These are phyloP conservation scores for Barnettozyma sucrosica DNA, from an alignment of 805 yeast species.

Conservation along the genomic window DNA sequence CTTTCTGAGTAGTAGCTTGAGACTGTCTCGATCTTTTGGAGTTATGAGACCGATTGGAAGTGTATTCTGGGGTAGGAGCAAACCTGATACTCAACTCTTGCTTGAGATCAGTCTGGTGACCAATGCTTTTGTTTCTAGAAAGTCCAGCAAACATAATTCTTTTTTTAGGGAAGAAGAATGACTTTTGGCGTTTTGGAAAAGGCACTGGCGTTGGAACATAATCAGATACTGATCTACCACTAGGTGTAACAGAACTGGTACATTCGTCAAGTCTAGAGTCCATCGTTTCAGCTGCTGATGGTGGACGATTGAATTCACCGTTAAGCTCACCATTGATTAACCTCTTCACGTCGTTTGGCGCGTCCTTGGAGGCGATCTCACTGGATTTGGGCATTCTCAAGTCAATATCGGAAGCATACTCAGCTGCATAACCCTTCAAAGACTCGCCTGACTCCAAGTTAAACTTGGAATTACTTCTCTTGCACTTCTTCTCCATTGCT, in stretches of 20 bases:
- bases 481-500: background rate
- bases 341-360: constrained; percentile 11
- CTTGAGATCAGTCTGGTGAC: background rate
- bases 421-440: constrained; percentile 17
- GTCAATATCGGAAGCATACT: constrained; percentile 10
- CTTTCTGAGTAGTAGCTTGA: background rate
- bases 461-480: constrained; percentile 3
- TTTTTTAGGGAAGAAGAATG: constrained; percentile 1
- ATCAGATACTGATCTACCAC: constrained; percentile 8
- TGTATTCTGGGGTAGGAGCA: constrained; percentile 17
- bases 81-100: constrained; percentile 13
- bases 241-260: constrained; percentile 4
- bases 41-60: background rate
- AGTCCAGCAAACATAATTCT: constrained; percentile 1
- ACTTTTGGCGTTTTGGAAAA: background rate
- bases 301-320: background rate
- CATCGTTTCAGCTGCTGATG: background rate
- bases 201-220: constrained; percentile 18
- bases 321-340: constrained; percentile 1
- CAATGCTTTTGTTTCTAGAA: constrained; percentile 1
- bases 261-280: constrained; percentile 5
- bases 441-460: constrained; percentile 24
- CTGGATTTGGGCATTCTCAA: constrained; percentile 9
- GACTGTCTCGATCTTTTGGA: background rate
- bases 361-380: constrained; percentile 6